Percentiles rank a stretch among this genome's conserved stretches.
Evolutionary conservation across 805 yeast genomes (phyloP).

Genomic region (Pichia paraexigua): DNA sequence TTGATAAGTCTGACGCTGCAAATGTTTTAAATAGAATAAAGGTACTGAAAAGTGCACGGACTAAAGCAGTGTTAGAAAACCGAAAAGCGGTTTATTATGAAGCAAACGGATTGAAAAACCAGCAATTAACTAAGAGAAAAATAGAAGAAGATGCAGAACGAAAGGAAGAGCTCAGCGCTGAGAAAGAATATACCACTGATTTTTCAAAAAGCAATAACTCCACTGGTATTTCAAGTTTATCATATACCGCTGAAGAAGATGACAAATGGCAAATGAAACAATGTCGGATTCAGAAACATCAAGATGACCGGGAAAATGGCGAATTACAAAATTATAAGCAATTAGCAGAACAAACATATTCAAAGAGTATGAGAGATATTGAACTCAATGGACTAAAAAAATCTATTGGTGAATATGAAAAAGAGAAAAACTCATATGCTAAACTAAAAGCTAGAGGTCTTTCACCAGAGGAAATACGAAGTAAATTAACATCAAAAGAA

Average conservation of each 20-base stretch:
- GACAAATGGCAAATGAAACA: constrained; percentile 41
- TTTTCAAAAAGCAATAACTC: constrained; percentile 17
- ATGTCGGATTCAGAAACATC: constrained; percentile 21
- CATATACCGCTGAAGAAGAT: constrained; percentile 55
- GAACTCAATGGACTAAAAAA: constrained; percentile 11
- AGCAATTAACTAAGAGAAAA: background rate
- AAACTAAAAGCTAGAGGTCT: constrained; percentile 19
- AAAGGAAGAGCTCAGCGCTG: background rate
- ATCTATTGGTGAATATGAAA: constrained; percentile 33
- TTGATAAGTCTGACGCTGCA: background rate
- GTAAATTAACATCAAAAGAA: constrained; percentile 29
- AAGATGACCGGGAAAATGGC: constrained; percentile 22
- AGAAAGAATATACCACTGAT: background rate
- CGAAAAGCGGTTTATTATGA: constrained; percentile 11
- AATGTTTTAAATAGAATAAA: constrained; percentile 1
- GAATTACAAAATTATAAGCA: constrained; percentile 44
- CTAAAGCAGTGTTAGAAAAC: constrained; percentile 5
- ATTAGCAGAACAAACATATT: constrained; percentile 54
- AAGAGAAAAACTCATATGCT: constrained; percentile 28
- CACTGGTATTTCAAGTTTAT: constrained; percentile 30
- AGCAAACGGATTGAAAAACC: constrained; percentile 1
- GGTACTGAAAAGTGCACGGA: constrained; percentile 3
- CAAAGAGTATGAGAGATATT: constrained; percentile 39
- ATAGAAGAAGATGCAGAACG: background rate
- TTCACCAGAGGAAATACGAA: constrained; percentile 18